Evolutionary conservation across 176 grass and related monocot genomes (phyloP).

Genomic region (Puccinellia tenuiflora): DNA sequence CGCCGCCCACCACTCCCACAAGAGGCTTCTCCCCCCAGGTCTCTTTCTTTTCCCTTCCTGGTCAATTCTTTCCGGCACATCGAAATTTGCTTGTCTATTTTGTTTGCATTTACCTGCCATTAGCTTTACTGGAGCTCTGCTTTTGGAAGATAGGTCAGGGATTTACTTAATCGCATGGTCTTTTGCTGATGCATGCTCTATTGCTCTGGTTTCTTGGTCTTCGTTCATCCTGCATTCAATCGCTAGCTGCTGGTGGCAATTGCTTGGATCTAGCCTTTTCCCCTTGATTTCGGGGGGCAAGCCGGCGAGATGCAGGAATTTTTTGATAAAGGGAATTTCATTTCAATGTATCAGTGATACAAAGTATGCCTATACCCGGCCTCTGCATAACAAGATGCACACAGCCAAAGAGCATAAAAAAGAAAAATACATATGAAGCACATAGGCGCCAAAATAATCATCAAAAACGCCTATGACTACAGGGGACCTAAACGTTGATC

Average conservation of each 20-base stretch:
- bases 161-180: background rate
- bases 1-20: constrained; percentile 25
- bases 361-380: too few species aligned
- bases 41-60: background rate
- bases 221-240: constrained; percentile 24
- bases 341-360: too few species aligned
- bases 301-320: background rate
- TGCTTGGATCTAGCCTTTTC: background rate
- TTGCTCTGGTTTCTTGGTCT: background rate
- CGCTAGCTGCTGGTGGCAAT: constrained; percentile 1
- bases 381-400: too few species aligned
- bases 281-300: background rate
- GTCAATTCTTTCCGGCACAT: background rate
- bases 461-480: too few species aligned
- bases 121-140: background rate
- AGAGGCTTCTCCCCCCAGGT: constrained; percentile 39
- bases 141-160: background rate
- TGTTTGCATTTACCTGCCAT: background rate
- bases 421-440: too few species aligned
- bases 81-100: background rate
- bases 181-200: constrained; percentile 2
- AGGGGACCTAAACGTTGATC: too few species aligned
- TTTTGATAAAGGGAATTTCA: too few species aligned
- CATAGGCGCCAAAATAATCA: too few species aligned
- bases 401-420: too few species aligned